A percentile compares a stretch with the other conserved stretches of the same genome.
Conservation (phyloP, 441 rosid genomes). For the Arabidopsis lyrata region DNA sequence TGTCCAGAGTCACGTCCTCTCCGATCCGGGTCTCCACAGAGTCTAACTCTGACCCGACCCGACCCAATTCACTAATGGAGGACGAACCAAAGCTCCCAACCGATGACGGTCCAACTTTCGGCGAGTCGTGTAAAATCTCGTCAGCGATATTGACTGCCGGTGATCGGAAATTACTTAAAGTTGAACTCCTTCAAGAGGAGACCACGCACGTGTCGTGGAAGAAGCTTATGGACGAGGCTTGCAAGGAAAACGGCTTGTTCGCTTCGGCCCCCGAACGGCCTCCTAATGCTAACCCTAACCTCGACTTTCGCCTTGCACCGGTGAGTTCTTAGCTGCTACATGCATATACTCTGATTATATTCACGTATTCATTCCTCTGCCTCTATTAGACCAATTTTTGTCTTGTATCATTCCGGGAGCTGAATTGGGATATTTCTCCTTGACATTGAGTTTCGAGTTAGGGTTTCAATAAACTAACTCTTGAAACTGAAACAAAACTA, state of each 20-base stretch:
- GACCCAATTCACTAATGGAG: slow-evolving; percentile 47
- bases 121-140: slow-evolving; percentile 51
- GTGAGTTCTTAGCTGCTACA: slow-evolving; percentile 51
- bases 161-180: slow-evolving; percentile 80
- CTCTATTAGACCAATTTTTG: slow-evolving; percentile 4
- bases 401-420: slow-evolving; percentile 1
- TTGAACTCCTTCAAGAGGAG: slow-evolving; percentile 82
- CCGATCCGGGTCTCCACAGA: slow-evolving; percentile 45
- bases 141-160: slow-evolving; percentile 63
- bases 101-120: slow-evolving; percentile 49
- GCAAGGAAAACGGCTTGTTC: slow-evolving; percentile 52
- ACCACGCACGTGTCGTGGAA: slow-evolving; percentile 96
- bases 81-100: slow-evolving; percentile 48
- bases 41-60: slow-evolving; percentile 41
- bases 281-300: slow-evolving; percentile 58
- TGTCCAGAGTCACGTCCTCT: slow-evolving; percentile 26
- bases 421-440: slow-evolving; percentile 7
- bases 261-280: slow-evolving; percentile 50
- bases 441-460: slow-evolving; percentile 17
- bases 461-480: slow-evolving; percentile 1
- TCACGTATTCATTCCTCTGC: neutral
- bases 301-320: slow-evolving; percentile 63
- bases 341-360: neutral
- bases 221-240: slow-evolving; percentile 84
- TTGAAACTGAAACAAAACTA: neutral